These are phyloP conservation scores for Paspalum notatum DNA, from an alignment of 176 grass and related monocot species.

Conservation along the genomic window DNA sequence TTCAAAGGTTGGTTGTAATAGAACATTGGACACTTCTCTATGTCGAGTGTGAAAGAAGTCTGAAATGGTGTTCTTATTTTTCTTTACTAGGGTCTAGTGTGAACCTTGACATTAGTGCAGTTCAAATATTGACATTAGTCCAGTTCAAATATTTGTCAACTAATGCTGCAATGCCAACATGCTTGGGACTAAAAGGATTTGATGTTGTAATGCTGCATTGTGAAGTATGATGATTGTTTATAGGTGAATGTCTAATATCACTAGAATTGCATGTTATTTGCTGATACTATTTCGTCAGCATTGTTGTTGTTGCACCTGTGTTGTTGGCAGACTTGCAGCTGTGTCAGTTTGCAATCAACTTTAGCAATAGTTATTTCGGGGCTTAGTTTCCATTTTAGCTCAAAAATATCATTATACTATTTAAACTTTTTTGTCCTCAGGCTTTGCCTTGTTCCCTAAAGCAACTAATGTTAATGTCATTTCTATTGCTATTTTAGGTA, in stretches of 20 bases:
- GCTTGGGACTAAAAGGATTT: not conserved
- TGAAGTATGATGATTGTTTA: not conserved
- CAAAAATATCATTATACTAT: not conserved
- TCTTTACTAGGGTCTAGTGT: not conserved
- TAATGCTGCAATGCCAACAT: not conserved
- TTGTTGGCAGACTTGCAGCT: not conserved
- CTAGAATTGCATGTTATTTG: not conserved
- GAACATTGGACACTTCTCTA: not conserved
- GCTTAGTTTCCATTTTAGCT: not conserved
- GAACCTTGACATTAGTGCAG: not conserved
- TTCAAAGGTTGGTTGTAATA: constrained; percentile 63
- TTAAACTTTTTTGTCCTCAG: not conserved
- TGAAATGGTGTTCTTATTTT: not conserved
- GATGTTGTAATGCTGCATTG: not conserved
- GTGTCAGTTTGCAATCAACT: not conserved
- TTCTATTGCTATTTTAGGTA: constrained; percentile 56
- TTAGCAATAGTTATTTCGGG: not conserved
- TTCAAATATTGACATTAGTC: not conserved
- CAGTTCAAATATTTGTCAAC: not conserved
- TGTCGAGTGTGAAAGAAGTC: not conserved
- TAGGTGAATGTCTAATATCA: not conserved
- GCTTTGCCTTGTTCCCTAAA: not conserved
- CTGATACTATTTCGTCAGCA: not conserved
- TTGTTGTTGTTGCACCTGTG: not conserved
- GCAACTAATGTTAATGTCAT: constrained; percentile 1